Base-by-base conservation (phyloP, 805 yeast genomes). In the Phaffomyces thermotolerans region DNA sequence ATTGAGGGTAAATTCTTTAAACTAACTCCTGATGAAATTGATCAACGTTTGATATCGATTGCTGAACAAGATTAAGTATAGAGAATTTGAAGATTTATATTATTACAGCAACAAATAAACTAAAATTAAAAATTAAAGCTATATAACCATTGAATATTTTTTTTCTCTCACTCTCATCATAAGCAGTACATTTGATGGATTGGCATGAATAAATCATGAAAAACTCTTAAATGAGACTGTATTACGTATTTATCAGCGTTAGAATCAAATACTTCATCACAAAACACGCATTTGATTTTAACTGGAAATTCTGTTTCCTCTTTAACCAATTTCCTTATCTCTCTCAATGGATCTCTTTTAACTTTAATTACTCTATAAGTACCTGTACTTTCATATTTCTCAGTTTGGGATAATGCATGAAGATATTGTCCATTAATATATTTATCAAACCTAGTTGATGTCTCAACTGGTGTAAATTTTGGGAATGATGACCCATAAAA, bases 1-100 rank as follows among this genome's bases (percentile, higher is more conserved):
- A 72, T 84, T 4, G 67, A 69, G 40, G 76, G 66, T 31, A 83
- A 82, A 40, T 91, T 91, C 70, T 76, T 81, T 50, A 71, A 78
- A 25, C 76, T 93, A 57, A 71, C 81, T 6, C 75, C 84, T 9
- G 96, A 89, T 33, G 95, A 93, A 66, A 90, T 93, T 52, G 99
- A 93, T 64, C 96, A 88, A 68, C 76, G 98, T 60, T 73, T 93
- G 60, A 85, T 89, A 29, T 78, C 96, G 22, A 89, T 93, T 62
- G 98, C 99, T 41, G 99, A 93, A 69, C 91, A 87, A 69, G 99
- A 93, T 69, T 90, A 71, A 56, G 39, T 23, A 20, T 12, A 25
- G 13, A 27, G 13, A 27, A 9, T 27, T 13, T 9, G 12, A 25
- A 25, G 29, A 8, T 15, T 9, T 15, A 32, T n/a, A 30, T 14